These are phyloP conservation scores for Trypanosoma platydactyli DNA, from an alignment of 208 protist species.

Conservation along the genomic window DNA sequence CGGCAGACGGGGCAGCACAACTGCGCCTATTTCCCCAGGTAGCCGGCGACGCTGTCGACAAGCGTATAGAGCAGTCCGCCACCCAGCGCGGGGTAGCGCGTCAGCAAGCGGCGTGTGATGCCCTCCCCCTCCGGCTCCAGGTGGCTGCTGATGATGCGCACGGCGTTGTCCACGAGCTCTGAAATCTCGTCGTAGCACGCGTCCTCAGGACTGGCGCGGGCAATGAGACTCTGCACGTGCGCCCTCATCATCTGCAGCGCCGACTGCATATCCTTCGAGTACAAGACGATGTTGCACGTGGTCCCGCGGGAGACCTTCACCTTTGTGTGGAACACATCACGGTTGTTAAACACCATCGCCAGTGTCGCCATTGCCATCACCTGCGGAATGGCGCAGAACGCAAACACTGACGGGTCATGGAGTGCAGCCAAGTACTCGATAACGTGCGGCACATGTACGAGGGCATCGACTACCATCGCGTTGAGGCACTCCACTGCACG, in stretches of 20 bases:
- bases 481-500: slow-evolving; percentile 92
- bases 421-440: slow-evolving; percentile 89
- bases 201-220: slow-evolving; percentile 26
- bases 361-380: slow-evolving; percentile 97
- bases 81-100: slow-evolving; percentile 56
- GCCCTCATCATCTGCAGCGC: slow-evolving; percentile 38
- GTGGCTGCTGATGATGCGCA: slow-evolving; percentile 32
- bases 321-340: slow-evolving; percentile 85
- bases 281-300: slow-evolving; percentile 62
- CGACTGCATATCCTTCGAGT: slow-evolving; percentile 41
- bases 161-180: slow-evolving; percentile 24
- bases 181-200: slow-evolving; percentile 32
- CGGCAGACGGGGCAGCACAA: too few species aligned
- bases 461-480: slow-evolving; percentile 92
- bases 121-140: slow-evolving; percentile 25
- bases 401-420: slow-evolving; percentile 84
- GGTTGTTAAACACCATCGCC: slow-evolving; percentile 93
- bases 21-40: slow-evolving; percentile 28
- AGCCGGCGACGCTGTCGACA: slow-evolving; percentile 45
- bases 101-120: slow-evolving; percentile 43
- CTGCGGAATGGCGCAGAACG: slow-evolving; percentile 97
- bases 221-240: slow-evolving; percentile 41
- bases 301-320: slow-evolving; percentile 93
- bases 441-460: slow-evolving; percentile 86
- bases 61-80: slow-evolving; percentile 44